Evolutionary conservation across 257 asterid genomes (phyloP).

Genomic region (Nicotiana otophora): DNA sequence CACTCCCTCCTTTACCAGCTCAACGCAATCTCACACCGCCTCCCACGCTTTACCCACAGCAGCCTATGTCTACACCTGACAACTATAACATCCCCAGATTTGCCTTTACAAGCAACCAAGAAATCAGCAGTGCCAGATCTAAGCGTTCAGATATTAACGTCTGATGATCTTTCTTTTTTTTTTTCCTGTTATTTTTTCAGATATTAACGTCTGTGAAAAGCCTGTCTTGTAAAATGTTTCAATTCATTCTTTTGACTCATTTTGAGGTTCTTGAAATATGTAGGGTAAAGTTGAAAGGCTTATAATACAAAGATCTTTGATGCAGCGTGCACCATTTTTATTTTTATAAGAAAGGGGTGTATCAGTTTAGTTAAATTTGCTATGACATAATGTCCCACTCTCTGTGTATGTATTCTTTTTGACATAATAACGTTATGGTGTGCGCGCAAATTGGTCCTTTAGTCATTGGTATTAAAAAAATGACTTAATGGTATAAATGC

Average conservation of each 20-base stretch:
- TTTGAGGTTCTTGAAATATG: neutral
- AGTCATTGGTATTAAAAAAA: neutral
- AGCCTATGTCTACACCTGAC: constrained; percentile 90
- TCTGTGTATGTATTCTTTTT: neutral
- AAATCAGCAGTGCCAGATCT: constrained; percentile 41
- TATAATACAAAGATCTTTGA: neutral
- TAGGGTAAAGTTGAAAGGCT: constrained; percentile 7
- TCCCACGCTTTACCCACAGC: constrained; percentile 95
- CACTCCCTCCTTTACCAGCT: constrained; percentile 91
- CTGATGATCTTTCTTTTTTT: constrained; percentile 20
- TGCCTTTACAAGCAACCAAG: constrained; percentile 39
- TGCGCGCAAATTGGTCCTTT: neutral
- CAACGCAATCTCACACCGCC: constrained; percentile 94
- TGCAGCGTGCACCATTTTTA: neutral
- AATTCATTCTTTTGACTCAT: constrained; percentile 2
- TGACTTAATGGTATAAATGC: no score
- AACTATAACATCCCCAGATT: constrained; percentile 67
- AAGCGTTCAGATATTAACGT: constrained; percentile 84
- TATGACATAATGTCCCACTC: neutral
- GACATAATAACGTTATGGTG: neutral
- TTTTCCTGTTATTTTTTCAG: neutral
- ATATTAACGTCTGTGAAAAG: neutral
- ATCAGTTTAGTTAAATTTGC: neutral
- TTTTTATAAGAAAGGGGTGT: neutral
- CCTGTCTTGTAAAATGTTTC: neutral